Evolutionary conservation across 345 rosid species (phyloP).

Genomic region (Garcia nutans): DNA sequence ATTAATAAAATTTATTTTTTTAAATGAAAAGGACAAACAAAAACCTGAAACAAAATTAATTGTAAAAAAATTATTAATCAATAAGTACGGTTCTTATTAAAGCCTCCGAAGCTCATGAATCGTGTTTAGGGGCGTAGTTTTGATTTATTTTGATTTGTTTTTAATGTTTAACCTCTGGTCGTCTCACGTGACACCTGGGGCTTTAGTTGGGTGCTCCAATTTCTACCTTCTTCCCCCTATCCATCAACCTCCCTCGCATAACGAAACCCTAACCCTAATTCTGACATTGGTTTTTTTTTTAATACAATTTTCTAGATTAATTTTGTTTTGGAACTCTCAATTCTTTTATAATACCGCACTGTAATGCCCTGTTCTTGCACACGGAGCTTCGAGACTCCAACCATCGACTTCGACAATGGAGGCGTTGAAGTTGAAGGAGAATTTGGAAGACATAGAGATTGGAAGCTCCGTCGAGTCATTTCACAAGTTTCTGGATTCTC

Average conservation of each 20-base stretch:
- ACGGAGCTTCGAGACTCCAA: slow-evolving; percentile 6
- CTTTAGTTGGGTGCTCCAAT: neutral
- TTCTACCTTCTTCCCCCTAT: neutral
- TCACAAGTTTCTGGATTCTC: slow-evolving; percentile 55
- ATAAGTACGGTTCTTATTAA: no score
- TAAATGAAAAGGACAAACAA: no score
- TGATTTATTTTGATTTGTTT: no score
- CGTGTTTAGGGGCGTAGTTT: neutral
- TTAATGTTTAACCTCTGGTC: neutral
- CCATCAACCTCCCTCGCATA: neutral
- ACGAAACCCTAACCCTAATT: slow-evolving; percentile 22
- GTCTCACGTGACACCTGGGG: slow-evolving; percentile 4
- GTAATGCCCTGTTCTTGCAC: slow-evolving; percentile 27
- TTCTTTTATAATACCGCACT: neutral
- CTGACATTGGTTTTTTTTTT: neutral
- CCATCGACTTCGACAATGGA: slow-evolving; percentile 25
- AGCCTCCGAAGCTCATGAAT: no score
- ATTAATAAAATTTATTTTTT: no score
- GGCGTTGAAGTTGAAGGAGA: slow-evolving; percentile 21
- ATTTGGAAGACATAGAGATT: slow-evolving; percentile 38
- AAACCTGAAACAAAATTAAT: no score
- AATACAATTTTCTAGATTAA: neutral
- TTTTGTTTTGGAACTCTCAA: neutral
- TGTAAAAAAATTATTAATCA: no score
- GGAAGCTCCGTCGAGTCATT: slow-evolving; percentile 70